phyloP scores from a whole-genome alignment of 768 basidiomycete genomes.

The Pisolithus sp. region DNA sequence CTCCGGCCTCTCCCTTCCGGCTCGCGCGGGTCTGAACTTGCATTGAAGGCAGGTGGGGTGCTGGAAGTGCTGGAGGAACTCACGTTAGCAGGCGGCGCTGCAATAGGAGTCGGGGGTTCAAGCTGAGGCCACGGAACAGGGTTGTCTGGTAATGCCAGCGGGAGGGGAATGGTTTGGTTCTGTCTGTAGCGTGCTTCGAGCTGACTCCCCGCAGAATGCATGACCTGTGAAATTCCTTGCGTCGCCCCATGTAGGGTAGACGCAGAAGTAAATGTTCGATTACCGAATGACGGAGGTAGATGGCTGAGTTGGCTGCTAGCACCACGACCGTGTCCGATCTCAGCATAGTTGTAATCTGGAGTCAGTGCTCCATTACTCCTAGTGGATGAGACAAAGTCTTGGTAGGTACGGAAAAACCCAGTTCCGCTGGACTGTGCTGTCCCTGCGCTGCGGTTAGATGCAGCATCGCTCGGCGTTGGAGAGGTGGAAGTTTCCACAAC shows the following conservation, averaged over 20 bases:
- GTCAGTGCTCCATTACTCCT: slow-evolving; percentile 53
- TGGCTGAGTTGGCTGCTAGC: slow-evolving; percentile 21
- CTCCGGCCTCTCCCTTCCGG: slow-evolving; percentile 49
- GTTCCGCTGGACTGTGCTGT: slow-evolving; percentile 51
- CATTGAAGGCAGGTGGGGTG: slow-evolving; percentile 30
- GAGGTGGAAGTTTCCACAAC: slow-evolving; percentile 57
- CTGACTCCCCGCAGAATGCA: slow-evolving; percentile 28
- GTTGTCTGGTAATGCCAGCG: slow-evolving; percentile 9
- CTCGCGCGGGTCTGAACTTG: slow-evolving; percentile 23
- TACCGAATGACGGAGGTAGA: slow-evolving; percentile 11
- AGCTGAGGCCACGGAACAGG: slow-evolving; percentile 39
- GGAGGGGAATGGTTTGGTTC: slow-evolving; percentile 7
- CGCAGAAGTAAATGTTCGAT: slow-evolving; percentile 19
- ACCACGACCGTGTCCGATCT: slow-evolving; percentile 71
- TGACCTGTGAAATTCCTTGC: slow-evolving; percentile 29
- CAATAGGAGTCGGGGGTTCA: slow-evolving; percentile 32
- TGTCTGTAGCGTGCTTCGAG: slow-evolving; percentile 14
- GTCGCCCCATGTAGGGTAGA: slow-evolving; percentile 16
- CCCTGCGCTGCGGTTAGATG: slow-evolving; percentile 47
- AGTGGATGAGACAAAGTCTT: slow-evolving; percentile 36
- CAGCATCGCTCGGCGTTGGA: slow-evolving; percentile 55
- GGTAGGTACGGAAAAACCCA: slow-evolving; percentile 57
- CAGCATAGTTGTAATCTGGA: slow-evolving; percentile 69
- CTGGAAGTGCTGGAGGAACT: slow-evolving; percentile 42
- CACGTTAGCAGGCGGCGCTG: slow-evolving; percentile 28